Percentiles rank a stretch among this genome's conserved stretches.
Conservation (phyloP, 2,329 filamentous ascomycete species). For the Pseudogymnoascus sp. region DNA sequence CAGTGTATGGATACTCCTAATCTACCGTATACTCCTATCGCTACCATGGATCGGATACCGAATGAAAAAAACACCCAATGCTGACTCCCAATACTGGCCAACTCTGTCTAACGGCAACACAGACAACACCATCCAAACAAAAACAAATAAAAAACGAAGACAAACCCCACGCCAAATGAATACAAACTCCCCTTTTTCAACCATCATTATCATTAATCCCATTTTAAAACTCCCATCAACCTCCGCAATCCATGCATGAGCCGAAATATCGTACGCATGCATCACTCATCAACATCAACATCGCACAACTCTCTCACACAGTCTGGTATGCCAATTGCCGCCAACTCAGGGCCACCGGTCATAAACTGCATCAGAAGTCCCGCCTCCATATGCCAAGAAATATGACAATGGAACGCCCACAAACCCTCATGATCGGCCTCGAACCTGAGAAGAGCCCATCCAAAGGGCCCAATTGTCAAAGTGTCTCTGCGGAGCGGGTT, state of each 20-base stretch:
- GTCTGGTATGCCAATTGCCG: conserved; percentile 34
- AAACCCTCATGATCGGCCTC: conserved; percentile 48
- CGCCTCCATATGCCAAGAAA: conserved; percentile 49
- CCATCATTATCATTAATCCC: neutral
- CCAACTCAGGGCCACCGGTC: conserved; percentile 38
- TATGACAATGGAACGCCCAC: conserved; percentile 52
- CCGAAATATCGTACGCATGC: neutral
- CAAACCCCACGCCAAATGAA: neutral
- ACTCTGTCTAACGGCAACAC: neutral
- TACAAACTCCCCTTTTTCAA: neutral
- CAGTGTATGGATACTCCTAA: neutral
- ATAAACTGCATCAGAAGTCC: conserved; percentile 53
- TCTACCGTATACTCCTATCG: neutral
- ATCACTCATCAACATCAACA: conserved; percentile 14
- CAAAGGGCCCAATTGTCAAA: conserved; percentile 43
- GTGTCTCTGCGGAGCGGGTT: conserved; percentile 44
- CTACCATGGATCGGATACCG: neutral
- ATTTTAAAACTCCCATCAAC: neutral
- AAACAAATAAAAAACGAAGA: neutral
- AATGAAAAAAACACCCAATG: neutral
- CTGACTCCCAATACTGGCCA: neutral
- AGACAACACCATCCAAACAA: neutral
- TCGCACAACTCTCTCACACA: conserved; percentile 39
- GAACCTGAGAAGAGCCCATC: conserved; percentile 46
- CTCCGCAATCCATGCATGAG: neutral